A percentile compares a stretch with the other conserved stretches of the same genome.
Evolutionary conservation across 805 yeast species (phyloP).

Genomic region (Kodamaea neixiangensis): DNA sequence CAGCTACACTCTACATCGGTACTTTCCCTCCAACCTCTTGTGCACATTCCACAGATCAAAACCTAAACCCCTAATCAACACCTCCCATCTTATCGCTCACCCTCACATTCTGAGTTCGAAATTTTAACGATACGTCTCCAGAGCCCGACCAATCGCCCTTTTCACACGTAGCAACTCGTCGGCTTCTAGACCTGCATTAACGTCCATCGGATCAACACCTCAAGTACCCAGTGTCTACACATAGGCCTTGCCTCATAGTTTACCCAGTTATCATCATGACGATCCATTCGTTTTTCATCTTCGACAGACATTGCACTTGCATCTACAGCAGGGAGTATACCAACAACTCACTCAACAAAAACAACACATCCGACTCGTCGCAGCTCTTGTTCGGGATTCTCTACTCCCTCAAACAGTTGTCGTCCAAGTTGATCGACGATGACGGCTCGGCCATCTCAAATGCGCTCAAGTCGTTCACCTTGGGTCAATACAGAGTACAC

Average conservation of each 20-base stretch:
- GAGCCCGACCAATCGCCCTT: neutral
- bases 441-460: slow-evolving; percentile 23
- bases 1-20: too few species aligned
- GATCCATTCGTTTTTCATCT: slow-evolving; percentile 84
- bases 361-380: slow-evolving; percentile 67
- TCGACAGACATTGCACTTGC: slow-evolving; percentile 90
- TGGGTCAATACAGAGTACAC: slow-evolving; percentile 78
- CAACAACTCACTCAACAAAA: slow-evolving; percentile 42
- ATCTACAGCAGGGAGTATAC: slow-evolving; percentile 70
- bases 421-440: slow-evolving; percentile 50
- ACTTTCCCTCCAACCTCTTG: too few species aligned
- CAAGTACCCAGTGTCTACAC: neutral
- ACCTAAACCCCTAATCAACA: neutral
- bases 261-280: slow-evolving; percentile 36
- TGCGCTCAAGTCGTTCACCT: slow-evolving; percentile 56
- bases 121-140: neutral
- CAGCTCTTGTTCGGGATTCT: slow-evolving; percentile 85
- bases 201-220: neutral
- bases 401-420: slow-evolving; percentile 74
- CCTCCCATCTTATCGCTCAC: neutral
- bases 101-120: neutral
- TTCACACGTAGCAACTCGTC: neutral
- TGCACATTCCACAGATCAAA: neutral
- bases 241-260: neutral
- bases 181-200: neutral